Evolutionary conservation across 2,329 filamentous ascomycete genomes (phyloP), one percentile per base, ranked within the genome.

Genomic region (Aspergillus melleus): DNA sequence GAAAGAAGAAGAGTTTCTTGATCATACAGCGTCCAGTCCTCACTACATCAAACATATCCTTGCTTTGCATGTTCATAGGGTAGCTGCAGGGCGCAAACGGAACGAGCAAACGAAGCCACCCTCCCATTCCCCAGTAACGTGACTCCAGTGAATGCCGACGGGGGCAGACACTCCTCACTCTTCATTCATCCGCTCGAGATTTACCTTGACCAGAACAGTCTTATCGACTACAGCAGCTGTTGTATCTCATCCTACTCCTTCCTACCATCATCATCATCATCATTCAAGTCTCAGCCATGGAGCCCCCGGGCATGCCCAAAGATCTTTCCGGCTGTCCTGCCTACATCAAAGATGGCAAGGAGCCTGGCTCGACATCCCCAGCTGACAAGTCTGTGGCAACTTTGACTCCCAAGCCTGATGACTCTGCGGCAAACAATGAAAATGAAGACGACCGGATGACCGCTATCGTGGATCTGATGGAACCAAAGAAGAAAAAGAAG

Each of bases 401-500:
- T 39, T 39, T 6, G 36, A 16, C 36, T 6, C 36, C 16, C 16
- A 42, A 42, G 14, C 36, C 36, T n/a, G 16, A 42, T 3, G 14
- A n/a, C 36, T 4, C 16, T 22, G 16, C 6, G 9, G 3, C 52
- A 16, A 59, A 50, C 14, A 42, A 30, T n/a, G 39, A 19, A 52
- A 49, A 58, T 19, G 51, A 50, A 2, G 47, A 51, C 42, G 50
- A 54, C 44, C 16, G 12, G 44, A 50, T 51, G 29, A 24, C 49
- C 46, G 42, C 51, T 20, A 50, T 56, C 9, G 53, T 66, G 24
- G 57, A 66, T 19, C 19, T 57, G 39, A 53, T 50, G 8, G 44
- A 52, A 36, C 60, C 61, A 32, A 70, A 69, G 44, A 75, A 74
- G 61, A 76, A 73, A 51, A 77, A 74, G 56, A 75, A 68, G 59